Conservation (phyloP, 305 asterid genomes). For the Fraxinus angustifolia region DNA sequence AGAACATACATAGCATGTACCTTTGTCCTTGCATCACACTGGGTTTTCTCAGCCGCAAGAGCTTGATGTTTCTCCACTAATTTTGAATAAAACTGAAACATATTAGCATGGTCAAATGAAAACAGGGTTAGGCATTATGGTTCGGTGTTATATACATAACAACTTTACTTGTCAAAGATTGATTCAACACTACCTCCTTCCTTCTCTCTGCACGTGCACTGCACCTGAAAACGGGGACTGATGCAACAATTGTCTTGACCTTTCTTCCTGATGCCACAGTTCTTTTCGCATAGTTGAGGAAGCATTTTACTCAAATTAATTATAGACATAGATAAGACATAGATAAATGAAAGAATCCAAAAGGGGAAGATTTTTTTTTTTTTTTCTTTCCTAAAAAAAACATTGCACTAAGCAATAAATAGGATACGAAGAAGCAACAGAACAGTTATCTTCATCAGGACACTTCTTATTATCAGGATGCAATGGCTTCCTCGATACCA, state of each 20-base stretch:
- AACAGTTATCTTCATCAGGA: conserved; percentile 66
- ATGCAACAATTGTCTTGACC: conserved; percentile 44
- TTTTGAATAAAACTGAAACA: conserved; percentile 55
- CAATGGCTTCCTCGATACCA: conserved; percentile 49
- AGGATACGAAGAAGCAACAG: conserved; percentile 64
- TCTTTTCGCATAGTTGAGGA: conserved; percentile 38
- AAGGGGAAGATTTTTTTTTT: background rate
- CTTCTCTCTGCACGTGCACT: conserved; percentile 74
- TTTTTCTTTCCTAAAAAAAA: too few species aligned
- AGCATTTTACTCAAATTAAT: conserved; percentile 28
- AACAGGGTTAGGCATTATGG: background rate
- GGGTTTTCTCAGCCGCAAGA: conserved; percentile 61
- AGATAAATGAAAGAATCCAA: conserved; percentile 6
- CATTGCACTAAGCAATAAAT: conserved; percentile 8
- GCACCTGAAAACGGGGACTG: conserved; percentile 64
- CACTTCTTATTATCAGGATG: conserved; percentile 66
- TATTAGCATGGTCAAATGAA: conserved; percentile 12
- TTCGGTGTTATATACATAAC: background rate
- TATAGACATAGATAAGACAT: conserved; percentile 9
- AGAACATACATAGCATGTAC: conserved; percentile 26
- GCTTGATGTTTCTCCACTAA: conserved; percentile 82
- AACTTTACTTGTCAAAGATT: conserved; percentile 3
- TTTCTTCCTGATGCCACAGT: conserved; percentile 43
- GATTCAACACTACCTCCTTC: conserved; percentile 50
- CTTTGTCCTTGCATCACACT: conserved; percentile 64